A percentile compares a stretch with the other conserved stretches of the same genome.
Conservation (phyloP, 2,329 filamentous ascomycete genomes). For the Colletotrichum aenigma region DNA sequence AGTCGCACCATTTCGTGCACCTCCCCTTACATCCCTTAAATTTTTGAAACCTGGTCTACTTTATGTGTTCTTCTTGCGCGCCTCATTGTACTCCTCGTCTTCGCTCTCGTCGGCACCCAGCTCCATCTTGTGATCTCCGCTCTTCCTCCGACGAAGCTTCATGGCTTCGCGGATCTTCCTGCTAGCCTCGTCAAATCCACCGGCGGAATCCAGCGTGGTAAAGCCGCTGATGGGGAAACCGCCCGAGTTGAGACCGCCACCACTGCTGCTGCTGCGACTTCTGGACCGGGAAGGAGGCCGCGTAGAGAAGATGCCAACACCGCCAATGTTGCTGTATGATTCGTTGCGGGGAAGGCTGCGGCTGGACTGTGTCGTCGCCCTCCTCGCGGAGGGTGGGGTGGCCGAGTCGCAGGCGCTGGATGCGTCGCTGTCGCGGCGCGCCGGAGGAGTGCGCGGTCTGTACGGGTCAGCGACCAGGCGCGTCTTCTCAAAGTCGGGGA, state of each 20-base stretch:
- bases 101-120: conserved; percentile 44
- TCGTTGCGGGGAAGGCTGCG: conserved; percentile 79
- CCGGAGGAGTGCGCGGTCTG: conserved; percentile 23
- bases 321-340: conserved; percentile 88
- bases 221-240: conserved; percentile 74
- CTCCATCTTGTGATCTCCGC: conserved; percentile 37
- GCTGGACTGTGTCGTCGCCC: conserved; percentile 59
- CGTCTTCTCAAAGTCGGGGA: conserved; percentile 88
- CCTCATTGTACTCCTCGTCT: conserved; percentile 47
- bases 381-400: conserved; percentile 43
- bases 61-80: conserved; percentile 42
- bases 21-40: background rate
- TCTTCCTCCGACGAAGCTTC: conserved; percentile 65
- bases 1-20: background rate
- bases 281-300: conserved; percentile 81
- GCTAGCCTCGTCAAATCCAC: conserved; percentile 81
- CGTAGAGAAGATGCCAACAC: conserved; percentile 88
- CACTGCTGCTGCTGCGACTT: conserved; percentile 71
- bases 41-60: background rate
- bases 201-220: conserved; percentile 68
- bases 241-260: conserved; percentile 63
- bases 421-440: conserved; percentile 53
- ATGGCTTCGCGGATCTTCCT: conserved; percentile 86
- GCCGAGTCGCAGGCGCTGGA: conserved; percentile 45
- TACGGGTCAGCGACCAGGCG: conserved; percentile 68